A percentile compares a stretch with the other conserved stretches of the same genome.
phyloP scores from a whole-genome alignment of 2,329 filamentous ascomycete genomes.

The Beauveria scarabaeidicola region DNA sequence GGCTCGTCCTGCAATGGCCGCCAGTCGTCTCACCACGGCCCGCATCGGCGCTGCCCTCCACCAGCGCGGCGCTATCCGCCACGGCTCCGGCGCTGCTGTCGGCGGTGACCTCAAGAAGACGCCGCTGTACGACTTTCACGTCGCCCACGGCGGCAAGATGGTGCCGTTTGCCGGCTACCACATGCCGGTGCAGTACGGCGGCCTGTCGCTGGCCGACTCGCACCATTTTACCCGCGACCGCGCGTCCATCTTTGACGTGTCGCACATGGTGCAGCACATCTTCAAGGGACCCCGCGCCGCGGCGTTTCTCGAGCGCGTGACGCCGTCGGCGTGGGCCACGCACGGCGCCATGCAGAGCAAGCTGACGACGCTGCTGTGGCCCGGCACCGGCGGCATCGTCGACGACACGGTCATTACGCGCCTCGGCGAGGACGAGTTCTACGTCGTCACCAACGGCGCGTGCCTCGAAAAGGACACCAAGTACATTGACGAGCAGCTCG shows the following conservation, averaged over 20 bases:
- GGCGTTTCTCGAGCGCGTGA: conserved; percentile 74
- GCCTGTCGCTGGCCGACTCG: conserved; percentile 69
- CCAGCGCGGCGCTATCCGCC: conserved; percentile 16
- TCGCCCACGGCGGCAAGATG: conserved; percentile 79
- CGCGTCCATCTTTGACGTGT: conserved; percentile 89
- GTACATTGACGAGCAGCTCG: conserved; percentile 65
- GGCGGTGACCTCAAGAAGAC: conserved; percentile 48
- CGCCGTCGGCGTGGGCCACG: conserved; percentile 61
- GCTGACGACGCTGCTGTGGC: conserved; percentile 75
- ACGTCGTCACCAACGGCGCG: conserved; percentile 91
- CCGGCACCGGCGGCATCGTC: conserved; percentile 77
- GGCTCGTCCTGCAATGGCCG: conserved; percentile 21
- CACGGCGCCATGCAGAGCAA: conserved; percentile 64
- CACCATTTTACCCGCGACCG: conserved; percentile 84
- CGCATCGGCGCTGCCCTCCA: conserved; percentile 11
- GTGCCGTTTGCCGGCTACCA: conserved; percentile 89
- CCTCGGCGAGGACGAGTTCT: conserved; percentile 66
- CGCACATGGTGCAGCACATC: conserved; percentile 91
- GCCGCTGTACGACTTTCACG: conserved; percentile 69
- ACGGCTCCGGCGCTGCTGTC: conserved; percentile 21
- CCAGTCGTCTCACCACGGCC: conserved; percentile 17
- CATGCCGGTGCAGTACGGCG: conserved; percentile 87
- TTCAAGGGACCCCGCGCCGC: conserved; percentile 74
- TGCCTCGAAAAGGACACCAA: conserved; percentile 81
- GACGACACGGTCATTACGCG: conserved; percentile 90